Evolutionary conservation across 2,329 filamentous ascomycete genomes (phyloP), one percentile per base, ranked within the genome.

Genomic region (Plectosphaerella sp.): DNA sequence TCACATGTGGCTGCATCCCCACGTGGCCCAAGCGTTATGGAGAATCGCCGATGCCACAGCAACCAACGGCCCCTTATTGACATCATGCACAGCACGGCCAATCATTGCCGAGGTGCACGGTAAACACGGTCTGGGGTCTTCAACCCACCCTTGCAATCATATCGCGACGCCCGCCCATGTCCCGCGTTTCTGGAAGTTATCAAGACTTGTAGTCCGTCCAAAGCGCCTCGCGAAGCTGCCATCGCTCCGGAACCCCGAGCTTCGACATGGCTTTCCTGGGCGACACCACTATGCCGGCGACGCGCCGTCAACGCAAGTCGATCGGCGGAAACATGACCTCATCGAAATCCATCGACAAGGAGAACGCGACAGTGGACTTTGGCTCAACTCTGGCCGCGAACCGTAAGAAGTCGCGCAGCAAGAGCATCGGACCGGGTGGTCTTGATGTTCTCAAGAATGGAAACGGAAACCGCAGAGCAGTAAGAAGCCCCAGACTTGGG

Each of bases 351-450:
- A 67, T 67, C 64, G 87, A 90, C 62, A 91, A 91, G 69, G 90
- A 95, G 66, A 95, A 95, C 76, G 79, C 82, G 64, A 89, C 86
- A 3, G 72, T 86, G 43, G 86, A 90, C 59, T 68, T 88, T 52
- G 79, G 76, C 55, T 77, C 79, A 58, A 71, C 74, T 52, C 64
- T 77, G 58, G 76, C 74, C 28, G 75, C 74, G 53, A 77, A 69
- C 63, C 75, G 79, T 56, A 80, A 79, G 72, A 93, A 91, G 72
- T 89, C 87, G 53, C 86, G 94, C 59, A 97, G 93, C 72, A 97
- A 97, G 76, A 97, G 93, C 72, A 86, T 99, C 60, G 94, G 94
- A 3, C 93, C 94, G 15, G 94, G 93, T 48, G 91, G 92, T 24
- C 72, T 96, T 45, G 91, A 95, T 75, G 86, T 87, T 52, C 77